phyloP scores from a whole-genome alignment of 2,329 filamentous ascomycete species.

The Nemania sp. region DNA sequence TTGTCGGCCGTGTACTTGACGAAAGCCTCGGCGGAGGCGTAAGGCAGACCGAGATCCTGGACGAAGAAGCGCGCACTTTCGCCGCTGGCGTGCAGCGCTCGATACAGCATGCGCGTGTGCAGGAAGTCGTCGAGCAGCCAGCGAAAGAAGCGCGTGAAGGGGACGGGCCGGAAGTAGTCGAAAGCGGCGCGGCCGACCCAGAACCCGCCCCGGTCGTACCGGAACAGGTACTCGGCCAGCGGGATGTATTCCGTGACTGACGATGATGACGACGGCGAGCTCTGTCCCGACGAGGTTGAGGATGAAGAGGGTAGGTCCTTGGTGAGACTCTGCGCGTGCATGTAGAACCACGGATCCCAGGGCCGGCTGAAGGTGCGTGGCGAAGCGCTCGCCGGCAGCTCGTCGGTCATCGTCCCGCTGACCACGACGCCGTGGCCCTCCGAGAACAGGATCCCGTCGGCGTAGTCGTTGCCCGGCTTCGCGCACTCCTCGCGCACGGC shows the following conservation, averaged over 20 bases:
- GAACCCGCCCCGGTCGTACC: slow-evolving; percentile 75
- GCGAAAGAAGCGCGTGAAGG: slow-evolving; percentile 67
- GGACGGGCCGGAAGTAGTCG: slow-evolving; percentile 65
- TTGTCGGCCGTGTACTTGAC: slow-evolving; percentile 56
- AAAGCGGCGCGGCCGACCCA: slow-evolving; percentile 71
- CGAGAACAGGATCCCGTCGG: slow-evolving; percentile 72
- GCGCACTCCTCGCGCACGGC: slow-evolving; percentile 53
- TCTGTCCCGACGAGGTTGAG: slow-evolving; percentile 25
- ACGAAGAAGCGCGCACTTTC: slow-evolving; percentile 67
- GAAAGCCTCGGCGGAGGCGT: slow-evolving; percentile 54
- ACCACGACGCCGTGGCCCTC: slow-evolving; percentile 66
- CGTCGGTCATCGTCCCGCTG: slow-evolving; percentile 63
- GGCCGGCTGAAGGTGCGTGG: slow-evolving; percentile 51
- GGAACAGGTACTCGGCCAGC: slow-evolving; percentile 73
- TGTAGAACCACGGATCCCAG: slow-evolving; percentile 75
- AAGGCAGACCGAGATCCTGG: slow-evolving; percentile 66
- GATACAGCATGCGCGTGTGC: slow-evolving; percentile 75
- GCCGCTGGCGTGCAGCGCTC: slow-evolving; percentile 68
- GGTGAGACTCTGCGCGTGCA: slow-evolving; percentile 63
- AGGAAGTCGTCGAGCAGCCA: slow-evolving; percentile 73
- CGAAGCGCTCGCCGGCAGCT: slow-evolving; percentile 41
- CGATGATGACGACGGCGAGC: slow-evolving; percentile 14
- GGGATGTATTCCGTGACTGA: slow-evolving; percentile 62
- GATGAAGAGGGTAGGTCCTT: slow-evolving; percentile 34
- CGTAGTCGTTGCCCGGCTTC: slow-evolving; percentile 61